Conservation (phyloP, 2,329 filamentous ascomycete species). For the Aureobasidium lini region DNA sequence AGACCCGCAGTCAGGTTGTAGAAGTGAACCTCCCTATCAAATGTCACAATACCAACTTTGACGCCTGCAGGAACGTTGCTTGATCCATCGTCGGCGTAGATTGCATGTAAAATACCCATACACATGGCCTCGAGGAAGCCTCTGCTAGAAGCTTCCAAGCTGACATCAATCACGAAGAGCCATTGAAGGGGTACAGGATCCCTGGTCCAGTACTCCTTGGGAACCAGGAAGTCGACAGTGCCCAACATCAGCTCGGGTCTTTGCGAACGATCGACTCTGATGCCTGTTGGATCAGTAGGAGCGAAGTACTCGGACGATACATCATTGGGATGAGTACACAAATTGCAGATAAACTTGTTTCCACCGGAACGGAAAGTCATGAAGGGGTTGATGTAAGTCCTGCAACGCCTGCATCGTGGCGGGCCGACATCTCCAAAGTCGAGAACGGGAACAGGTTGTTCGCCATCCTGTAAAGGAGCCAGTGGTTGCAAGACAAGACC, state of each 20-base stretch:
- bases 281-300: conserved; percentile 77
- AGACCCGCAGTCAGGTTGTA: conserved; percentile 82
- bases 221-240: conserved; percentile 92
- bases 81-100: conserved; percentile 58
- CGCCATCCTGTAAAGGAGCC: conserved; percentile 73
- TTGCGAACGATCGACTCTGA: conserved; percentile 79
- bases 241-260: conserved; percentile 83
- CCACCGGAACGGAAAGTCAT: conserved; percentile 95
- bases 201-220: conserved; percentile 98
- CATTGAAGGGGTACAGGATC: conserved; percentile 81
- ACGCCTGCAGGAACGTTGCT: conserved; percentile 64
- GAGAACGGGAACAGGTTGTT: conserved; percentile 79
- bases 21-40: conserved; percentile 94
- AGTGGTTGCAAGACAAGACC: conserved; percentile 85
- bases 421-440: conserved; percentile 91
- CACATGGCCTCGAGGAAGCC: conserved; percentile 88
- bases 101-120: conserved; percentile 73
- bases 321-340: conserved; percentile 96
- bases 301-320: conserved; percentile 88
- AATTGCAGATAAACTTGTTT: conserved; percentile 95
- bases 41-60: conserved; percentile 92
- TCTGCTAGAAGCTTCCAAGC: conserved; percentile 82
- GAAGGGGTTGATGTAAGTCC: conserved; percentile 97
- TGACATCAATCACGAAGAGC: conserved; percentile 90
- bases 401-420: conserved; percentile 83